Conservation (phyloP, 139 green algal genomes). For the Coelastrella sp. region DNA sequence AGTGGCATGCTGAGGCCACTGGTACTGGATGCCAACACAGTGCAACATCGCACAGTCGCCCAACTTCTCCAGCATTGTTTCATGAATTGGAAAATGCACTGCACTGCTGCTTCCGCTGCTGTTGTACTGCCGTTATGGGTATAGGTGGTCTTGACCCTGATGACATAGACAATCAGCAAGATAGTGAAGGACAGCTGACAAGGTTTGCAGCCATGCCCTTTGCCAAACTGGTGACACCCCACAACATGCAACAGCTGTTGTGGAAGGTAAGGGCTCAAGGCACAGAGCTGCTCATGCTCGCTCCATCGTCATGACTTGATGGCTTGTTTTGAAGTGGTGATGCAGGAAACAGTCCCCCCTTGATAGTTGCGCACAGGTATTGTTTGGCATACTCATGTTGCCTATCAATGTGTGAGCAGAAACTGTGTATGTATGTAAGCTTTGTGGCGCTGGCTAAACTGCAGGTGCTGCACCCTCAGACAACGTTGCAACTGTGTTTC, state of each 20-base stretch:
- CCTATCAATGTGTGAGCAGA: neutral
- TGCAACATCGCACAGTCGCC: too few relatives aligned
- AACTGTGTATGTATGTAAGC: neutral
- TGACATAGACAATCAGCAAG: neutral
- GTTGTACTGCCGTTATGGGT: too few relatives aligned
- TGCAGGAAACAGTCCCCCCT: neutral
- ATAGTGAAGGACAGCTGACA: neutral
- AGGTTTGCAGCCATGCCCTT: neutral
- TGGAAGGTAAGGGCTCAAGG: constrained; percentile 16
- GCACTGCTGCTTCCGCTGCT: too few relatives aligned
- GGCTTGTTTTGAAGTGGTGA: neutral
- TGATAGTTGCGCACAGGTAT: too few relatives aligned
- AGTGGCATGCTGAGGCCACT: neutral
- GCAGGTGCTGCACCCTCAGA: constrained; percentile 39
- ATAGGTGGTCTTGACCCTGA: neutral
- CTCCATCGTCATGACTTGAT: too few relatives aligned
- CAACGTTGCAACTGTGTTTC: constrained; percentile 30
- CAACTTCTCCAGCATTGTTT: neutral
- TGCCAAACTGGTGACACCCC: neutral
- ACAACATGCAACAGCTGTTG: constrained; percentile 24
- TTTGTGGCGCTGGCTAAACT: neutral
- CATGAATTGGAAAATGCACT: neutral
- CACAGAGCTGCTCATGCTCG: neutral
- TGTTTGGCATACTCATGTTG: neutral
- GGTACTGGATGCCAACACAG: neutral